Conservation (phyloP, 2,329 filamentous ascomycete species). For the Penicillium italicum region DNA sequence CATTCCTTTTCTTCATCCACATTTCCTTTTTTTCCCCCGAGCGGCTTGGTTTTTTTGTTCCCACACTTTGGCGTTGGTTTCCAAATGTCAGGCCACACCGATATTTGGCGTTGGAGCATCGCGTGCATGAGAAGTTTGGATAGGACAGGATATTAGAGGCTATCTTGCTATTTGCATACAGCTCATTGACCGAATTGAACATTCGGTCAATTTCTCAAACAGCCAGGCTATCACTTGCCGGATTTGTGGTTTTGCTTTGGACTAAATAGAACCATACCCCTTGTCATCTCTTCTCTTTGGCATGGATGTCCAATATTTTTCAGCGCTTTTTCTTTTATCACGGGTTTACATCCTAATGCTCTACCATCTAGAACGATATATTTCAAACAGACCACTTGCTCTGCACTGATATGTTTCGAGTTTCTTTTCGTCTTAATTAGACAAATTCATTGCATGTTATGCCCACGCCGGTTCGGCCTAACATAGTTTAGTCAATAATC, state of each 20-base stretch:
- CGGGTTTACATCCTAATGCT: not conserved
- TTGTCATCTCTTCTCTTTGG: not conserved
- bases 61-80: not conserved
- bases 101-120: not conserved
- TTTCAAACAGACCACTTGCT: not conserved
- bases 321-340: not conserved
- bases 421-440: not conserved
- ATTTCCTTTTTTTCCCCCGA: constrained; percentile 5
- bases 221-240: not conserved
- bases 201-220: not conserved
- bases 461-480: no score
- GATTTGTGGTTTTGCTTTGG: no score
- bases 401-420: not conserved
- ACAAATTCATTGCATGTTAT: no score
- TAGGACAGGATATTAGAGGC: not conserved
- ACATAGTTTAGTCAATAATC: no score
- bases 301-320: constrained; percentile 1
- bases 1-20: constrained; percentile 6
- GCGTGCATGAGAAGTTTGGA: not conserved
- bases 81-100: not conserved
- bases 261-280: not conserved
- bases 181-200: not conserved
- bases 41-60: constrained; percentile 18
- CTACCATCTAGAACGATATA: not conserved
- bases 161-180: not conserved